Conservation (phyloP, 306 rosid genomes). For the Pterocarpus santalinus region DNA sequence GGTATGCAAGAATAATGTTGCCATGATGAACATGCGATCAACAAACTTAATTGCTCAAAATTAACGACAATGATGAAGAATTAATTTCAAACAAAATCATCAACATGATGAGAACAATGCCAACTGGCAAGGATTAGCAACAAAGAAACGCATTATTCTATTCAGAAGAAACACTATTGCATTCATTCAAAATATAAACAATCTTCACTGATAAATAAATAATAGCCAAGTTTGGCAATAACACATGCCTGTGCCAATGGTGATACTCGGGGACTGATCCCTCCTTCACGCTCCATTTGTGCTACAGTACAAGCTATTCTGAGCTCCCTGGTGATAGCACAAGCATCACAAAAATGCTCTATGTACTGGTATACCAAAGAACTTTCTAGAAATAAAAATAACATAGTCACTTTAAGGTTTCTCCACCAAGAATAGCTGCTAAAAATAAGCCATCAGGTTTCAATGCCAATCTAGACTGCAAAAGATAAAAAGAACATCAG, state of each 20-base stretch:
- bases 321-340: constrained; percentile 74
- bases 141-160: constrained; percentile 13
- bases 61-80: constrained; percentile 19
- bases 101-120: background rate
- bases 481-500: constrained; percentile 49
- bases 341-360: constrained; percentile 42
- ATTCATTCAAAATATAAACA: constrained; percentile 30
- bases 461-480: constrained; percentile 91
- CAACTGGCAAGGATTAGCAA: constrained; percentile 31
- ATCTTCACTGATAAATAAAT: constrained; percentile 15
- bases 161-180: constrained; percentile 31
- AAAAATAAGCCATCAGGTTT: constrained; percentile 97
- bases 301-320: constrained; percentile 98
- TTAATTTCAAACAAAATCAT: constrained; percentile 27
- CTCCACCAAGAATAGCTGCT: constrained; percentile 95
- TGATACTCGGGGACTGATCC: constrained; percentile 92
- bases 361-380: constrained; percentile 34
- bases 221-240: constrained; percentile 14
- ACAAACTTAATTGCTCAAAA: constrained; percentile 37
- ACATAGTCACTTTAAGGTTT: constrained; percentile 73
- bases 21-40: background rate
- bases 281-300: constrained; percentile 99
- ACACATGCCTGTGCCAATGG: constrained; percentile 89
- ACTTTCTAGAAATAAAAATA: constrained; percentile 31
- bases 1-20: constrained; percentile 6